phyloP scores from a whole-genome alignment of 2,329 filamentous ascomycete species.

The Trichoderma sp. region DNA sequence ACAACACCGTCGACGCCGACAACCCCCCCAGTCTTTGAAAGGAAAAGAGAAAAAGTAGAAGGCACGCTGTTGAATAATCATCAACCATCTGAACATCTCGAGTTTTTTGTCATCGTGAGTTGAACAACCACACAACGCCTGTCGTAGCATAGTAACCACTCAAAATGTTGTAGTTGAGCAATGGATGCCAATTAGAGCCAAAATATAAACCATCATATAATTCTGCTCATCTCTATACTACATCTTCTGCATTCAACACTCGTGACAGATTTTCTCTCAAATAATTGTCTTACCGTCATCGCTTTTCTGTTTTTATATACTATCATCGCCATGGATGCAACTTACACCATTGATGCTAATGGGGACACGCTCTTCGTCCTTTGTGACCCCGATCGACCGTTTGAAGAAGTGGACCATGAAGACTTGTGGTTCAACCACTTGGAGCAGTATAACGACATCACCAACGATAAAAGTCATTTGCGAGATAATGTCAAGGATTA shows the following conservation, averaged over 20 bases:
- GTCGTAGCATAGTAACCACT: background rate
- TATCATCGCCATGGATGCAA: background rate
- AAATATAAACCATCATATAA: background rate
- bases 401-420: background rate
- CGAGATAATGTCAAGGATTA: background rate
- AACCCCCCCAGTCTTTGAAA: no score
- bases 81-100: background rate
- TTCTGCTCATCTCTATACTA: background rate
- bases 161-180: background rate
- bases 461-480: background rate
- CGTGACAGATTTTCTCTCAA: background rate
- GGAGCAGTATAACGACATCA: background rate
- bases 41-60: background rate
- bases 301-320: background rate
- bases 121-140: background rate
- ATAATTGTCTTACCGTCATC: background rate
- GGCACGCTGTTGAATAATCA: background rate
- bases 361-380: constrained; percentile 20
- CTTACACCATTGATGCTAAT: background rate
- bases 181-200: background rate
- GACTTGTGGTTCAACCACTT: background rate
- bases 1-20: background rate
- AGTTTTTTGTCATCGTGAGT: background rate
- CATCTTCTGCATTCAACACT: background rate
- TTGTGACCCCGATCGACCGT: background rate